These are phyloP conservation scores for Backusella parvicylindrica DNA, from an alignment of 192 early-diverging fungal species.

Conservation along the genomic window DNA sequence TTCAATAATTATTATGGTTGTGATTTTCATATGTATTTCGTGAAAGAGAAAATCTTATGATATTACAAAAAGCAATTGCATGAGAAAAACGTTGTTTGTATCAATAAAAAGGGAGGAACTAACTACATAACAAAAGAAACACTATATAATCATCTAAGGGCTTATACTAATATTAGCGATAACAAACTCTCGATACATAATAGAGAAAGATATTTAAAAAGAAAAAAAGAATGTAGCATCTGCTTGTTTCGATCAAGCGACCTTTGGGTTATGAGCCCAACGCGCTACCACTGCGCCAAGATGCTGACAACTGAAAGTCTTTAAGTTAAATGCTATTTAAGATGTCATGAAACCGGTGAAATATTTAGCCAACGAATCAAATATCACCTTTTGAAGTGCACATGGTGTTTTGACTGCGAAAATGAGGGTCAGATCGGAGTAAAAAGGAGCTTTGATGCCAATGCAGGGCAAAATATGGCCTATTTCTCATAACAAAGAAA, in stretches of 20 bases:
- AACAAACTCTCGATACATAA: not conserved
- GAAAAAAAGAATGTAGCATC: not conserved
- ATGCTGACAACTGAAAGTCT: not conserved
- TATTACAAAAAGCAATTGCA: too few species aligned
- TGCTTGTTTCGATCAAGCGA: conserved; percentile 16
- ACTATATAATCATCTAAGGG: too few species aligned
- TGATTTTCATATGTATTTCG: too few species aligned
- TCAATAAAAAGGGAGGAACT: too few species aligned
- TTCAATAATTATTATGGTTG: too few species aligned
- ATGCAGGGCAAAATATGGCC: too few species aligned
- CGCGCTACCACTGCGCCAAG: conserved; percentile 17
- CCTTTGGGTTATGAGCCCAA: conserved; percentile 20
- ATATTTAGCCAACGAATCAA: not conserved
- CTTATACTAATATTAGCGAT: not conserved
- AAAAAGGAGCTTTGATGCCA: not conserved
- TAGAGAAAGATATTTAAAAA: not conserved
- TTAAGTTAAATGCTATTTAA: not conserved
- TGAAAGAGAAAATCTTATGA: too few species aligned
- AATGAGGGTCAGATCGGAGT: not conserved
- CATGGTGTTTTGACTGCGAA: not conserved
- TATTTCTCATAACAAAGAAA: too few species aligned
- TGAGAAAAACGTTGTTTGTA: too few species aligned
- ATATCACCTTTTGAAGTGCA: not conserved
- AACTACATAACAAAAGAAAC: not conserved
- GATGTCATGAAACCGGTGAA: not conserved